Base-by-base conservation (phyloP, 352 stramenopile species). In the Discostella stelligera region DNA sequence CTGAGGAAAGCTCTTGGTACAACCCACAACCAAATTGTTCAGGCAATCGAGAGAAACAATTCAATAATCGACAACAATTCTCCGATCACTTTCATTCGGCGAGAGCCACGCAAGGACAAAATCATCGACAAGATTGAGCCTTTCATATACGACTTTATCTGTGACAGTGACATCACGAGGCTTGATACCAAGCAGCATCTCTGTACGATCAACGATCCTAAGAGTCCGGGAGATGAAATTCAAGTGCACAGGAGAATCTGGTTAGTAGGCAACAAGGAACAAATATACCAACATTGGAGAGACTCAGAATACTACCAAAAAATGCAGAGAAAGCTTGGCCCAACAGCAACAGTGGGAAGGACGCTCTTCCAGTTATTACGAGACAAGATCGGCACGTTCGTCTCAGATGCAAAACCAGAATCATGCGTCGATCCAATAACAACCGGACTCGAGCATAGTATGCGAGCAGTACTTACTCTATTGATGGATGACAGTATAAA, bases 381-480 rank as follows among this genome's bases (percentile, higher is more conserved):
- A 5, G 41, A 48, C 16, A 65, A 77, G 30, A 30, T 71, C 4
- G 18, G 21, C 2, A 64, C 21, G 25, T 63, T 74, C 32, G 55
- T 74, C 4, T 50, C 9, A 14, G 37, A 79, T 55, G 52, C 41
- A 25, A 52, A 16, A 14, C 16, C 54, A 2, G 20, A 64, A 61
- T 79, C 63, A 21, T 74, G 65, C 44, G 71, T 79, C 10, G 65
- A 74, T 44, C 56, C 74, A 30, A 69, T 62, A 8, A 48, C 67
- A 37, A 58, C 63, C 3, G 48, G 41, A 7, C 16, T 68, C 7
- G 54, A 67, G 32, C 52, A 68, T 8, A 23, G 37, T 4, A 74
- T 79, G 71, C 7, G 3, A 10, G 41, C 63, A 46, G 3, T 74
- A 0, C 10, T 68, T 2, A 14, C 25, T 10, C 2, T 77, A 7